Percentiles rank a stretch among this genome's conserved stretches.
These are phyloP conservation scores for Pulchroboletus neoregius DNA, from an alignment of 1,284 basidiomycete genomes.

Conservation along the genomic window DNA sequence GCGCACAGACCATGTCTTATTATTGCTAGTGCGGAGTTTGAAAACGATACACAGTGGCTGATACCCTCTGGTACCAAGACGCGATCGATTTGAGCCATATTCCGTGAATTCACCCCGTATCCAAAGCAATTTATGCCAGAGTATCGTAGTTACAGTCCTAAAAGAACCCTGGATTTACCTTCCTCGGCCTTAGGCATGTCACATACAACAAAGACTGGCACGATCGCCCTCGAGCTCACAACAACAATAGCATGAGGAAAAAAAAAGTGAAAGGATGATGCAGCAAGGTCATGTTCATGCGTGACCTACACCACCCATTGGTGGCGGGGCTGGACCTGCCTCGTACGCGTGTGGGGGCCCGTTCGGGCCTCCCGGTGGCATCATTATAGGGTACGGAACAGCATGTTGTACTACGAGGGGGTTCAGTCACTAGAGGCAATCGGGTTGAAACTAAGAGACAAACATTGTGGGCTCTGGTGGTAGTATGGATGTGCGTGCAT, in stretches of 20 bases:
- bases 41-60: no score
- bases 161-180: slow-evolving; percentile 10
- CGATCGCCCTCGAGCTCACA: slow-evolving; percentile 28
- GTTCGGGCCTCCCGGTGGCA: slow-evolving; percentile 55
- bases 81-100: no score
- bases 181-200: slow-evolving; percentile 17
- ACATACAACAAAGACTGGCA: slow-evolving; percentile 31
- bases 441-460: slow-evolving; percentile 33
- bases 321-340: slow-evolving; percentile 61
- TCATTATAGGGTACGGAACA: slow-evolving; percentile 82
- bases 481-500: slow-evolving; percentile 80
- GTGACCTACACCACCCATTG: slow-evolving; percentile 61
- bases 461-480: slow-evolving; percentile 81
- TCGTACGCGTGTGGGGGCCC: slow-evolving; percentile 69
- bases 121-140: slow-evolving; percentile 32
- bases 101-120: no score
- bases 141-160: slow-evolving; percentile 29
- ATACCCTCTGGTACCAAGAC: no score
- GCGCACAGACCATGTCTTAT: slow-evolving; percentile 20
- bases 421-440: slow-evolving; percentile 20
- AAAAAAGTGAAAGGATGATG: slow-evolving; percentile 12
- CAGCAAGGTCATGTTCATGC: slow-evolving; percentile 25
- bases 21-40: no score
- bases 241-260: slow-evolving; percentile 22
- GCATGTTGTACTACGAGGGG: slow-evolving; percentile 67